A percentile compares a stretch with the other conserved stretches of the same genome.
Evolutionary conservation across 805 yeast species (phyloP).

Genomic region (Cyberlindnera lachancei): DNA sequence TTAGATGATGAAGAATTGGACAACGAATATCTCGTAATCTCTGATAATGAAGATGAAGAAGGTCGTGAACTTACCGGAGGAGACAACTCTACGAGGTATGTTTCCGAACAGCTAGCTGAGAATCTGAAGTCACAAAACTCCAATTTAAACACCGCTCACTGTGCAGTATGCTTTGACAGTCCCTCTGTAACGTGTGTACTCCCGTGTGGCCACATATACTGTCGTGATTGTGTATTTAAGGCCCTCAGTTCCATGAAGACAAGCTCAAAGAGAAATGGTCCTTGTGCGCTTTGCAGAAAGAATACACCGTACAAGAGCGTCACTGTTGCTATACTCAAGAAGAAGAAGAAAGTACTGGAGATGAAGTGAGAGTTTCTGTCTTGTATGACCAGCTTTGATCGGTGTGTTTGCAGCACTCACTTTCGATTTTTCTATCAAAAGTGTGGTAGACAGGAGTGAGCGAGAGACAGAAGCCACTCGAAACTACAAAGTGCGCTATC

Average conservation of each 20-base stretch:
- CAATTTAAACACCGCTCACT: constrained; percentile 20
- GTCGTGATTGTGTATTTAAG: constrained; percentile 46
- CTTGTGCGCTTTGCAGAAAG: constrained; percentile 37
- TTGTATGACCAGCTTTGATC: too few species aligned
- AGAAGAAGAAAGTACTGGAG: constrained; percentile 17
- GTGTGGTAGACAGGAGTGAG: too few species aligned
- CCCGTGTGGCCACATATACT: constrained; percentile 53
- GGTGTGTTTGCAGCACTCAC: too few species aligned
- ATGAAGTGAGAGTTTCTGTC: too few species aligned
- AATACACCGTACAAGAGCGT: constrained; percentile 26
- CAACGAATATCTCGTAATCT: constrained; percentile 13
- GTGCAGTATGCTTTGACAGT: constrained; percentile 52
- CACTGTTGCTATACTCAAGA: constrained; percentile 26
- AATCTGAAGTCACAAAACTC: constrained; percentile 8
- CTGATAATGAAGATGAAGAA: constrained; percentile 16
- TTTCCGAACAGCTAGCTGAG: constrained; percentile 24
- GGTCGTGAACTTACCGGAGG: constrained; percentile 9
- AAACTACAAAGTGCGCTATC: too few species aligned
- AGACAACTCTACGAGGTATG: constrained; percentile 23
- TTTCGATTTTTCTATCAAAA: too few species aligned
- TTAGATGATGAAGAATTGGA: constrained; percentile 13
- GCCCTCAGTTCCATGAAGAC: constrained; percentile 29
- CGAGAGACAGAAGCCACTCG: too few species aligned
- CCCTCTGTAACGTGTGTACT: constrained; percentile 41
- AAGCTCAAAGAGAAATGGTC: constrained; percentile 26